Evolutionary conservation across 2,329 filamentous ascomycete species (phyloP).

Genomic region (Fusarium chlamydosporum): DNA sequence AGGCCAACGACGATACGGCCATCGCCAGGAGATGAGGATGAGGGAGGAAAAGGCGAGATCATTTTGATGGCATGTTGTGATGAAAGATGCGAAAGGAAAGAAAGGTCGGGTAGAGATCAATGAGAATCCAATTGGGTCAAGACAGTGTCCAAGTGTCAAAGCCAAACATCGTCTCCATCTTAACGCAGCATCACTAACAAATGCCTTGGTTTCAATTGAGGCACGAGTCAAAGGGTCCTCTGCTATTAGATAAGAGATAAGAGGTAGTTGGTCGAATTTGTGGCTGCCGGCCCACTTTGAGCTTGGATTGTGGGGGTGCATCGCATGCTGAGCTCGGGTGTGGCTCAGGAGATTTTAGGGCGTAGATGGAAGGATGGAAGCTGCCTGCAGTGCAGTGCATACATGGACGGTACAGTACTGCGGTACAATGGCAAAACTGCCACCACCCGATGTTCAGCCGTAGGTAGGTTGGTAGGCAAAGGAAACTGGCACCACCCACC

Average conservation of each 20-base stretch:
- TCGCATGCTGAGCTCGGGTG: slow-evolving; percentile 15
- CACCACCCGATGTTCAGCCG: slow-evolving; percentile 49
- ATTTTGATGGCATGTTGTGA: slow-evolving; percentile 54
- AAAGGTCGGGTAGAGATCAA: slow-evolving; percentile 2
- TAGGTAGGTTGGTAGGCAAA: slow-evolving; percentile 7
- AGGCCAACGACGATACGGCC: slow-evolving; percentile 81
- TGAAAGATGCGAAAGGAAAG: slow-evolving; percentile 6
- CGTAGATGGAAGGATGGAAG: neutral
- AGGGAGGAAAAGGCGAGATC: slow-evolving; percentile 81
- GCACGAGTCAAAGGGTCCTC: slow-evolving; percentile 19
- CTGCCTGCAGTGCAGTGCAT: neutral
- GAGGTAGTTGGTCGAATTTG: slow-evolving; percentile 28
- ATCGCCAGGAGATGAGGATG: slow-evolving; percentile 80
- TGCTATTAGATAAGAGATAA: slow-evolving; percentile 40
- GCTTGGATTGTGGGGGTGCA: slow-evolving; percentile 28
- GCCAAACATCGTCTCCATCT: slow-evolving; percentile 31
- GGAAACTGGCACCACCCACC: slow-evolving; percentile 35
- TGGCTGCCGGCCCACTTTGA: slow-evolving; percentile 40
- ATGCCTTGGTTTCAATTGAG: slow-evolving; percentile 28
- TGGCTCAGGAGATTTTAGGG: slow-evolving; percentile 25
- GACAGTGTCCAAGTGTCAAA: slow-evolving; percentile 11
- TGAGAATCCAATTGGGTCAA: slow-evolving; percentile 6
- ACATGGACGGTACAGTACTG: too few relatives aligned
- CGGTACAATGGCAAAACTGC: neutral
- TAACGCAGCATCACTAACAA: slow-evolving; percentile 31